Evolutionary conservation across 176 grass and related monocot genomes (phyloP).

Genomic region (Pharus latifolius): DNA sequence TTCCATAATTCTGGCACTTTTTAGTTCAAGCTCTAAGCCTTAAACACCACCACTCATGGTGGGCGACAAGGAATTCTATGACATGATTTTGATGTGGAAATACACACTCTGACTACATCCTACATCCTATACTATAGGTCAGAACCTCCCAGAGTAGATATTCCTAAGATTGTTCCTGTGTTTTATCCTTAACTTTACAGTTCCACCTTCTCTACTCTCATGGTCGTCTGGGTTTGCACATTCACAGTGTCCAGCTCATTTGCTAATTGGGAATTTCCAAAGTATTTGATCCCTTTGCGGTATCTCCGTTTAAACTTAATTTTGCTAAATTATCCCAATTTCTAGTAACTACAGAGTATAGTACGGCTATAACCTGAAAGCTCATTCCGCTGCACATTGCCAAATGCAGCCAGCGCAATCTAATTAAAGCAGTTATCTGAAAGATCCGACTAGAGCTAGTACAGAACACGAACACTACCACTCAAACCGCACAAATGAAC

Average conservation of each 20-base stretch:
- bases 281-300: too few species aligned
- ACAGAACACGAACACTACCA: background rate
- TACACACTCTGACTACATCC: background rate
- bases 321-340: background rate
- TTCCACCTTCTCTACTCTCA: too few species aligned
- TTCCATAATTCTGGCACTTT: background rate
- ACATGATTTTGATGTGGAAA: background rate
- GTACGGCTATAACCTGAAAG: background rate
- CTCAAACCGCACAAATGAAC: background rate
- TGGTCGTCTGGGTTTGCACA: too few species aligned
- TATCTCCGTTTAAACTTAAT: background rate
- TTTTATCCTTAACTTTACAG: background rate
- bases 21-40: background rate
- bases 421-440: background rate
- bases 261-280: background rate
- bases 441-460: background rate
- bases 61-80: background rate
- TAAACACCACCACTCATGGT: background rate
- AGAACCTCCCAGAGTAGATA: background rate
- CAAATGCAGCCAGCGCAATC: background rate
- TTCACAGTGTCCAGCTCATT: background rate
- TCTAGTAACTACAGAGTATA: background rate
- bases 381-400: background rate
- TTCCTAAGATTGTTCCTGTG: background rate
- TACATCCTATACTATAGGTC: background rate